Percentiles rank a stretch among this genome's conserved stretches.
Evolutionary conservation across 2,329 filamentous ascomycete genomes (phyloP).

Genomic region (Nemania sp.): DNA sequence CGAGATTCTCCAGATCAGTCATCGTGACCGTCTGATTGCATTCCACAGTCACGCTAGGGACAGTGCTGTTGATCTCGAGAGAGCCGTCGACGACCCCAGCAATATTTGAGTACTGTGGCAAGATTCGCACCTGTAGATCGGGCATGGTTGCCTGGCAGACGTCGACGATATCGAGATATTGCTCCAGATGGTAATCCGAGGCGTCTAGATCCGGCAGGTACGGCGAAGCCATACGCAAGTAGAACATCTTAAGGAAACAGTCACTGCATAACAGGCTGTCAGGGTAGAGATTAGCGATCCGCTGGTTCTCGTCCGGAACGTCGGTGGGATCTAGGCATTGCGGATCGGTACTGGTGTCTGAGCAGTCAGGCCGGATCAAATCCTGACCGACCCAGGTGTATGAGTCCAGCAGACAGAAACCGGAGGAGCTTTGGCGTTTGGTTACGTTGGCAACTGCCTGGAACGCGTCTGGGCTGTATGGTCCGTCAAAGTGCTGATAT

Average conservation of each 20-base stretch:
- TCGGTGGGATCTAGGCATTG: too few relatives aligned
- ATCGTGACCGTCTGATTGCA: background rate
- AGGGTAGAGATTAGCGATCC: background rate
- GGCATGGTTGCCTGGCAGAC: background rate
- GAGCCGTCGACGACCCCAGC: background rate
- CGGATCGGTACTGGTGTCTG: too few relatives aligned
- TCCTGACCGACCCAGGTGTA: conserved; percentile 10
- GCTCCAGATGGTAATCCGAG: conserved; percentile 13
- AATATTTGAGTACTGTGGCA: background rate
- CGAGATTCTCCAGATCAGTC: background rate
- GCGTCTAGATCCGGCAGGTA: conserved; percentile 11
- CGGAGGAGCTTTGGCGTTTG: too few relatives aligned
- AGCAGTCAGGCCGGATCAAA: too few relatives aligned
- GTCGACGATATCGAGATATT: conserved; percentile 14
- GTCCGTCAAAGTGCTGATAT: too few relatives aligned
- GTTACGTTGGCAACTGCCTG: too few relatives aligned
- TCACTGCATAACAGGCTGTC: background rate
- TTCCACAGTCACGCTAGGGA: background rate
- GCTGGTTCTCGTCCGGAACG: background rate
- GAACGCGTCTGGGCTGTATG: too few relatives aligned
- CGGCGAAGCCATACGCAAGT: background rate
- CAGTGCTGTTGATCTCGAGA: background rate
- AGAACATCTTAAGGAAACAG: conserved; percentile 8
- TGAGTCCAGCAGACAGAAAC: conserved; percentile 7
- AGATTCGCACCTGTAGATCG: background rate